A percentile compares a stretch with the other conserved stretches of the same genome.
Conservation (phyloP, 169 alveolate species). For the Plasmodium coatneyi region DNA sequence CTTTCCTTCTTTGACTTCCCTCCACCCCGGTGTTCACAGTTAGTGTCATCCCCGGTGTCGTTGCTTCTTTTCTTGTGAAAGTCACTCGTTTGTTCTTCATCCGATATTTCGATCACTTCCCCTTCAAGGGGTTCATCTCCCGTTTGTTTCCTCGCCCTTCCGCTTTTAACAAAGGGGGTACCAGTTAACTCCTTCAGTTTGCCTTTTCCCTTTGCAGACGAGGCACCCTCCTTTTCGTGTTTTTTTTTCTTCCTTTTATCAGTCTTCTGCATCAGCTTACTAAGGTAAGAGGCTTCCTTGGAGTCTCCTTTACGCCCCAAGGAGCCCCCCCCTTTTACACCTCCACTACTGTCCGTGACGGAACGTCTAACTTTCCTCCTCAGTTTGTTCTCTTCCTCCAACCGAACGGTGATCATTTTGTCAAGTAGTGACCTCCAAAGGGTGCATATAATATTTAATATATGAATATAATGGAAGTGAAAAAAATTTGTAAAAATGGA, state of each 20-base stretch:
- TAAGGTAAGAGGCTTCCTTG: constrained; percentile 36
- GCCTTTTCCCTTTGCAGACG: background rate
- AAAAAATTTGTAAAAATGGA: constrained; percentile 54
- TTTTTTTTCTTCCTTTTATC: constrained; percentile 25
- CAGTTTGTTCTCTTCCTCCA: constrained; percentile 46
- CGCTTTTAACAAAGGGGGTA: background rate
- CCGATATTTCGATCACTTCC: constrained; percentile 67
- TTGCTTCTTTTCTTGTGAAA: background rate
- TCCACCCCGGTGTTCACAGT: background rate
- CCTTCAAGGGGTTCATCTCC: background rate
- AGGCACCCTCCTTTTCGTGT: background rate
- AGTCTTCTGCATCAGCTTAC: constrained; percentile 45
- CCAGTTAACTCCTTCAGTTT: background rate
- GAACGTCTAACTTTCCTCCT: background rate
- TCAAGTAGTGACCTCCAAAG: constrained; percentile 75
- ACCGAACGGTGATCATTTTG: constrained; percentile 50
- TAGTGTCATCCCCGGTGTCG: background rate
- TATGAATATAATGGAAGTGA: constrained; percentile 68
- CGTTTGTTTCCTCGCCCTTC: background rate
- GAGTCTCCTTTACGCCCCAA: background rate
- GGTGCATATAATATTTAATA: constrained; percentile 73
- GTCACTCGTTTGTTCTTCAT: constrained; percentile 10
- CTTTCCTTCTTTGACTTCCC: background rate
- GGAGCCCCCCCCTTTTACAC: background rate
- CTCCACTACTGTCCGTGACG: background rate